Conservation (phyloP, 108 stramenopile genomes). For the Pseudonitzschia delicatissima region DNA sequence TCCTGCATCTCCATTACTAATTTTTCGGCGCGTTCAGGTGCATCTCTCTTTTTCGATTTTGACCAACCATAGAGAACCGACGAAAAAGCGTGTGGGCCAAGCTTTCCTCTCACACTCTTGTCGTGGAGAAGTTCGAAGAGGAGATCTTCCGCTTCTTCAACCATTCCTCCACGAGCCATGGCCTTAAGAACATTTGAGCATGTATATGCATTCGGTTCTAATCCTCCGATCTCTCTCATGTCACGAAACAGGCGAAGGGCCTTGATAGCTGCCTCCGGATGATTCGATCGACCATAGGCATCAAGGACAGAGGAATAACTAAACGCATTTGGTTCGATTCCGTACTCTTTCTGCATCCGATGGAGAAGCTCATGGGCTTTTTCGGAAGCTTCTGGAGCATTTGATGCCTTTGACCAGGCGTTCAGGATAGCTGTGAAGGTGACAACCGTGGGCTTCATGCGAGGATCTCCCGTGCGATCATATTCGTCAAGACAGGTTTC, state of each 20-base stretch:
- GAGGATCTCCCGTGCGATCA: background rate
- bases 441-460: slow-evolving; percentile 18
- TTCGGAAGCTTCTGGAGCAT: slow-evolving; percentile 7
- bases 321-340: slow-evolving; percentile 48
- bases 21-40: slow-evolving; percentile 31
- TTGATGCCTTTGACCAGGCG: slow-evolving; percentile 36
- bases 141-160: slow-evolving; percentile 38
- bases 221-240: background rate
- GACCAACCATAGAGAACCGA: slow-evolving; percentile 54
- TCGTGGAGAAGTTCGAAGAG: slow-evolving; percentile 30
- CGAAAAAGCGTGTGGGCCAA: slow-evolving; percentile 65
- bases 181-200: slow-evolving; percentile 54
- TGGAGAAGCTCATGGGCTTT: slow-evolving; percentile 28
- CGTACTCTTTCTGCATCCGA: slow-evolving; percentile 45
- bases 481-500: slow-evolving; percentile 7
- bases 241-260: slow-evolving; percentile 10
- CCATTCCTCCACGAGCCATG: slow-evolving; percentile 39
- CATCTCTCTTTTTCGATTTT: slow-evolving; percentile 36
- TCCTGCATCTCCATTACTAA: slow-evolving; percentile 29
- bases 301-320: slow-evolving; percentile 62
- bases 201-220: slow-evolving; percentile 26
- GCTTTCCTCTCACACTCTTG: slow-evolving; percentile 36
- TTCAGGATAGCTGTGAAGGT: slow-evolving; percentile 61
- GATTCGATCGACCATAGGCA: slow-evolving; percentile 46
- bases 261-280: slow-evolving; percentile 15